Conservation (phyloP, 2,329 filamentous ascomycete genomes). For the Diplodia scrobiculata region DNA sequence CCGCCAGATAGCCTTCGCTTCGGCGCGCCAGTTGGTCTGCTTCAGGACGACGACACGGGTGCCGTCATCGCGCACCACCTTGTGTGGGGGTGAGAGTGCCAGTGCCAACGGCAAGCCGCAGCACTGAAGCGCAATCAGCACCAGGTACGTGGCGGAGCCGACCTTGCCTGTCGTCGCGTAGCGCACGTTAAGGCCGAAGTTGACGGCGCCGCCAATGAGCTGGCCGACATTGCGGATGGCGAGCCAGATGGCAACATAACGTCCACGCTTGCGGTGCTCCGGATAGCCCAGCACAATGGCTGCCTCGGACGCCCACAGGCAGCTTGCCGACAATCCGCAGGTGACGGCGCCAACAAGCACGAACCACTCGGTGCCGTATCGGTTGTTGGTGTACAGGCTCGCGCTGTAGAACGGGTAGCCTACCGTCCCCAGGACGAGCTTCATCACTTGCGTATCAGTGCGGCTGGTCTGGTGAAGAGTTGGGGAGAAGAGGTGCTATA, state of each 20-base stretch:
- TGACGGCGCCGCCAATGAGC: conserved; percentile 56
- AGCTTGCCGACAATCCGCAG: conserved; percentile 42
- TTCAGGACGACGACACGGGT: no score
- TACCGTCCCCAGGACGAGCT: conserved; percentile 36
- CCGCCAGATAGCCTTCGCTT: no score
- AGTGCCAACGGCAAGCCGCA: conserved; percentile 48
- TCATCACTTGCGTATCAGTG: no score
- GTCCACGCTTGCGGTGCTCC: conserved; percentile 49
- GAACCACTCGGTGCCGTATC: conserved; percentile 42
- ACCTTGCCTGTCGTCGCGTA: conserved; percentile 51
- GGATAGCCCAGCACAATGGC: conserved; percentile 51
- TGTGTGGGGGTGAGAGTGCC: no score
- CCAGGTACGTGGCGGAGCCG: conserved; percentile 46
- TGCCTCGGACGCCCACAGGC: conserved; percentile 48
- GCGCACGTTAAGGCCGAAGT: conserved; percentile 54
- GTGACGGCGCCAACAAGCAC: conserved; percentile 41
- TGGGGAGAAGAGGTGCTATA: conserved; percentile 42
- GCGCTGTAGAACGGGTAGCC: conserved; percentile 42
- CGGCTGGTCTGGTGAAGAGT: no score
- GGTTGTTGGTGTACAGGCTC: conserved; percentile 37
- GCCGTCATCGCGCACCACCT: no score
- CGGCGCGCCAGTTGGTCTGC: no score
- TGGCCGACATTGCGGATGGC: conserved; percentile 57
- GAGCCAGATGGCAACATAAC: conserved; percentile 48
- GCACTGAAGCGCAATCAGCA: conserved; percentile 51